Evolutionary conservation across 1,284 basidiomycete genomes (phyloP).

Genomic region (Pseudozyma tsukubaensis): DNA sequence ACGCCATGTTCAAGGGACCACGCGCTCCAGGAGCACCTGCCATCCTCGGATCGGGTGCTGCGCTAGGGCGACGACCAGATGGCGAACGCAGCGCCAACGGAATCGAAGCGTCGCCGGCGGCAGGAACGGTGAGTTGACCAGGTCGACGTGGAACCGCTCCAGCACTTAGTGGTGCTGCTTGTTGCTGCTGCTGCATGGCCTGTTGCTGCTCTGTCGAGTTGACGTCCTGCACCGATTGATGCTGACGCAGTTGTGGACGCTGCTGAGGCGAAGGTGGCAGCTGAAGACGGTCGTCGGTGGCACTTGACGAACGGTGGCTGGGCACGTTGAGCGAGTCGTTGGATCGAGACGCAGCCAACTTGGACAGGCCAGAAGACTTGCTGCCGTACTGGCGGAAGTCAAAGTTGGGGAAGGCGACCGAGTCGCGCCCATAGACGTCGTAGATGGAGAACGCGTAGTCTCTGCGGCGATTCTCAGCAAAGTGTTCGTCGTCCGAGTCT

Average conservation of each 20-base stretch:
- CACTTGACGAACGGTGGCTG: constrained; percentile 21
- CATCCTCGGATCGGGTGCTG: constrained; percentile 52
- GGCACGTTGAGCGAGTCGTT: constrained; percentile 40
- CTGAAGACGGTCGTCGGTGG: constrained; percentile 28
- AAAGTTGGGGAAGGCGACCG: constrained; percentile 65
- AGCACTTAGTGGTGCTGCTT: neutral
- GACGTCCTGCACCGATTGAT: constrained; percentile 5
- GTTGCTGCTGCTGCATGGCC: constrained; percentile 7
- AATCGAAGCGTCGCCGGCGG: constrained; percentile 33
- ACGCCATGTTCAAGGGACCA: constrained; percentile 43
- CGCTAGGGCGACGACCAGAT: constrained; percentile 54
- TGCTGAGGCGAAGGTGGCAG: constrained; percentile 34
- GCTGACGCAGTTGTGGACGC: constrained; percentile 14
- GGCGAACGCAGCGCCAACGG: constrained; percentile 48
- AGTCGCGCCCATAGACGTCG: constrained; percentile 65
- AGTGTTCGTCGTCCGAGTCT: constrained; percentile 56
- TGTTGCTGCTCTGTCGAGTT: neutral
- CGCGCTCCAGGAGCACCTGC: constrained; percentile 19
- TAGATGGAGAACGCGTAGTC: constrained; percentile 65
- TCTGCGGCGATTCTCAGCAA: constrained; percentile 29
- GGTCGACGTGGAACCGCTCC: constrained; percentile 22
- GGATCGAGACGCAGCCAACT: constrained; percentile 41
- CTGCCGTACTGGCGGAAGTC: constrained; percentile 49
- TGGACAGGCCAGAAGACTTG: constrained; percentile 38
- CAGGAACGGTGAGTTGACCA: constrained; percentile 32